Conservation (phyloP, 305 asterid species). For the Solanum chacoense region DNA sequence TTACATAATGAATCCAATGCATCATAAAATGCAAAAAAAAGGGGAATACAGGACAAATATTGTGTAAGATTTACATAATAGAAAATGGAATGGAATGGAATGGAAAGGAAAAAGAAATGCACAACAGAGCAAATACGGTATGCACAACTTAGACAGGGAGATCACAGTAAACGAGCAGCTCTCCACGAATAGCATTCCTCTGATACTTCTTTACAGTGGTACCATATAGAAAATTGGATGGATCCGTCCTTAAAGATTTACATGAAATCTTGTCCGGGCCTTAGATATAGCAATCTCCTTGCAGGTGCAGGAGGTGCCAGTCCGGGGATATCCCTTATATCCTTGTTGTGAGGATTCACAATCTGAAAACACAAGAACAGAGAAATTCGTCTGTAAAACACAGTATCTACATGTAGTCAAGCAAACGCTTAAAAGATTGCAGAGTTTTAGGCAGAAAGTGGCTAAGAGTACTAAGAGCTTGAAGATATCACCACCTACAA, state of each 20-base stretch:
- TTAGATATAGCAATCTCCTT: slow-evolving; percentile 63
- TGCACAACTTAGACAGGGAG: slow-evolving; percentile 41
- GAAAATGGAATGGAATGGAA: neutral
- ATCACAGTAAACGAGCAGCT: slow-evolving; percentile 6
- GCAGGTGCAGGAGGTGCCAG: slow-evolving; percentile 96
- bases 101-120: slow-evolving; percentile 26
- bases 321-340: slow-evolving; percentile 90
- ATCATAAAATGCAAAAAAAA: neutral
- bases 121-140: slow-evolving; percentile 19
- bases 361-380: slow-evolving; percentile 27
- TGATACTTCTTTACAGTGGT: slow-evolving; percentile 6
- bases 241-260: slow-evolving; percentile 5
- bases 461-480: neutral
- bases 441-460: neutral
- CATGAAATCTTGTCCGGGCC: slow-evolving; percentile 21
- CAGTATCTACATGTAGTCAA: neutral
- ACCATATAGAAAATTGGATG: slow-evolving; percentile 18
- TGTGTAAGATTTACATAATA: neutral
- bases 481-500: neutral
- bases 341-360: slow-evolving; percentile 82
- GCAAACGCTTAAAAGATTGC: neutral
- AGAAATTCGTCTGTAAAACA: neutral
- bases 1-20: neutral
- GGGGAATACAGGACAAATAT: neutral
- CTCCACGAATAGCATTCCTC: slow-evolving; percentile 5